Evolutionary conservation across 306 rosid genomes (phyloP), one percentile per base, ranked within the genome.

Genomic region (Ammopiptanthus mongolicus): DNA sequence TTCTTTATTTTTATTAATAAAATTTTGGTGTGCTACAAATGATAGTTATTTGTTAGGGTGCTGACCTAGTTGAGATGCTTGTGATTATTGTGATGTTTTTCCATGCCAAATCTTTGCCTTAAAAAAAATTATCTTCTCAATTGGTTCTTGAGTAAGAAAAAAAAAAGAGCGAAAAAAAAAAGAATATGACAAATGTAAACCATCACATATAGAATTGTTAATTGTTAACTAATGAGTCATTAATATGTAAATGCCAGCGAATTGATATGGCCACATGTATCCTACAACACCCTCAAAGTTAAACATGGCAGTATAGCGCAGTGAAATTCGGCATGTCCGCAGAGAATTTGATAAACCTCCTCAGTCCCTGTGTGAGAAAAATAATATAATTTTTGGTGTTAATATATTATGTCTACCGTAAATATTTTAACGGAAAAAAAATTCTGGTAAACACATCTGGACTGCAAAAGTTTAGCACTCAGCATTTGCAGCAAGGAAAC

Each of bases 401-500:
- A 37, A 25, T 25, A 25, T 25, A 37, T 0, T 37, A 14, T 14
- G 14, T 46, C 2, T 46, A 8, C 2, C 14, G 5, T 10, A 3
- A 41, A 9, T 9, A 10, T 25, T 25, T 2, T 36, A 36, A 8
- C 10, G 10, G n/a, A n/a, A 11, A 11, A 10, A 10, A 1, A 10
- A 10, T 41, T 9, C 13, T 41, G 13, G 46, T 33, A 60, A 33
- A 12, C 67, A 3, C 47, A 33, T 2, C 2, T n/a, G n/a, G n/a
- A n/a, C n/a, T n/a, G n/a, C n/a, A n/a, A n/a, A n/a, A n/a, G n/a
- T n/a, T n/a, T 13, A 51, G 61, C 42, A 8, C 62, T 86, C 86
- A 87, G 42, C 61, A 84, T 60, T 65, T 69, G 73, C 88, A 86
- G 76, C 92, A 91, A 53, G 64, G 81, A 65, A 81, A 79, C n/a